phyloP scores from a whole-genome alignment of 257 asterid species.

The Solanum microdontum region DNA sequence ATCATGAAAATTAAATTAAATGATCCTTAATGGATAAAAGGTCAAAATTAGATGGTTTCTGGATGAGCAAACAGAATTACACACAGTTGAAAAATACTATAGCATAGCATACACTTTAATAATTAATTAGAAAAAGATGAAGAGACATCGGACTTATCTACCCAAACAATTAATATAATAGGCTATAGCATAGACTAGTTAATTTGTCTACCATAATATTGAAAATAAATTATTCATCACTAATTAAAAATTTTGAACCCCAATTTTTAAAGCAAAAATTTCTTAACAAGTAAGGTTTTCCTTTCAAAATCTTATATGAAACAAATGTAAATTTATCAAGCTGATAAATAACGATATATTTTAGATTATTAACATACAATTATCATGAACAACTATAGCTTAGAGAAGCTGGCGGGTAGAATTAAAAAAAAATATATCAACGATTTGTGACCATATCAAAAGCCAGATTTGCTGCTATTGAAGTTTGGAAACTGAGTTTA shows the following conservation, averaged over 20 bases:
- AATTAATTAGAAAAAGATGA: neutral
- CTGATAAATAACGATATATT: neutral
- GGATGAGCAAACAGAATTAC: neutral
- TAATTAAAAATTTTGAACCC: neutral
- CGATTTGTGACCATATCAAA: neutral
- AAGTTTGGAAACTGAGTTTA: neutral
- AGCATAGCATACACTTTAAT: no score
- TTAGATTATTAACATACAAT: neutral
- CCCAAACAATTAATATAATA: neutral
- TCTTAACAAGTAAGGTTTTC: neutral
- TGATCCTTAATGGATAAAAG: neutral
- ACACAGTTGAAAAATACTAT: neutral
- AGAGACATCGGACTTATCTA: neutral
- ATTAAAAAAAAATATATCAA: neutral
- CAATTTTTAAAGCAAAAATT: neutral
- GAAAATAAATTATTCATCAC: neutral
- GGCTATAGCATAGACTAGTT: neutral
- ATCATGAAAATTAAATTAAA: neutral
- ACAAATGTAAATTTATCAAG: neutral
- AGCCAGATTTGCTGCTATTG: neutral
- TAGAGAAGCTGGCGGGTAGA: neutral
- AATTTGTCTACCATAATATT: neutral
- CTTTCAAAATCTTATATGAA: neutral
- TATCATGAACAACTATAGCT: neutral
- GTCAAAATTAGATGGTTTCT: neutral